These are phyloP conservation scores for Heliosperma pusillum DNA, from an alignment of 148 eudicot genomes.

Conservation along the genomic window DNA sequence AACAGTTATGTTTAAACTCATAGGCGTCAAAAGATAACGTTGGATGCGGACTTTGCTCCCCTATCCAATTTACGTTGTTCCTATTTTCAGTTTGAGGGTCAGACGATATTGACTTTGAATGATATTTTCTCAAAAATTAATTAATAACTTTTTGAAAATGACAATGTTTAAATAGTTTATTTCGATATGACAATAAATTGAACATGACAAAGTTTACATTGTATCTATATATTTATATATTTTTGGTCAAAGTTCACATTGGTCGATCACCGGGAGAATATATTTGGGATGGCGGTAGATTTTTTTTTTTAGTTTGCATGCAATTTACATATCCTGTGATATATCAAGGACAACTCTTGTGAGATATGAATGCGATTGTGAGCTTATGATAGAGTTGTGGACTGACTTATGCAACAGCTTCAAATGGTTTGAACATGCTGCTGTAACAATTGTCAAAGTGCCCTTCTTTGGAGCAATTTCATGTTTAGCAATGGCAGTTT, in stretches of 20 bases:
- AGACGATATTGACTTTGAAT: no score
- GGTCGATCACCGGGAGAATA: no score
- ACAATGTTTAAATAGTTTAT: no score
- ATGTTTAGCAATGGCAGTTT: conserved; percentile 69
- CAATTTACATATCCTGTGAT: not conserved
- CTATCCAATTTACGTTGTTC: no score
- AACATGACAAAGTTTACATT: no score
- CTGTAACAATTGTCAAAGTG: conserved; percentile 62
- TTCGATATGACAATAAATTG: no score
- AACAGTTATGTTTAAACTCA: not conserved
- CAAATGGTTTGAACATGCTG: conserved; percentile 86
- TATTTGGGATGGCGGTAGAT: no score
- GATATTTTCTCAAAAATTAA: not conserved
- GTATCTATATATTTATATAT: no score
- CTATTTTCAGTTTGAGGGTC: no score
- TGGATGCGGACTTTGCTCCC: not conserved
- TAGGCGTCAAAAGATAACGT: not conserved
- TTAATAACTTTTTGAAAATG: not conserved
- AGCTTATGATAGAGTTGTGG: conserved; percentile 22
- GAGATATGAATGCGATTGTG: not conserved
- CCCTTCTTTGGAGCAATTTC: conserved; percentile 87
- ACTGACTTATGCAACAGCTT: conserved; percentile 51
- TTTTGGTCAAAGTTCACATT: no score
- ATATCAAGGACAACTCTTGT: not conserved
- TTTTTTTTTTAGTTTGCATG: not conserved